These are phyloP conservation scores for Aureococcus anophagefferens DNA, from an alignment of 108 stramenopile genomes.

Conservation along the genomic window DNA sequence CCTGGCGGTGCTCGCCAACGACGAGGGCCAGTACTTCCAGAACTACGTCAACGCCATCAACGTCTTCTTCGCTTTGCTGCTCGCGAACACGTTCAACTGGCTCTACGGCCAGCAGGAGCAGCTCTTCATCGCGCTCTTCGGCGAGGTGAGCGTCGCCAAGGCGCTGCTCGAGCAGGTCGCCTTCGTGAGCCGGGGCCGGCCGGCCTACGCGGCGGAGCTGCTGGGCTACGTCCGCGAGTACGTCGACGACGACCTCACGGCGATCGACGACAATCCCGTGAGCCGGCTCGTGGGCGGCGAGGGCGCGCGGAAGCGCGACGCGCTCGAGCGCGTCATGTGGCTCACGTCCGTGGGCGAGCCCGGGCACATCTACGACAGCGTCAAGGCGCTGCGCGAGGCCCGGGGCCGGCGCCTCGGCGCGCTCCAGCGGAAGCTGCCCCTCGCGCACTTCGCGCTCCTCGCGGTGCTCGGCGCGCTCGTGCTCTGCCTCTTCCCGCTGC, in stretches of 20 bases:
- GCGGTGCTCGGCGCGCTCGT: slow-evolving; percentile 31
- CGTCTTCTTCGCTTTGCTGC: slow-evolving; percentile 44
- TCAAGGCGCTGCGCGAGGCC: slow-evolving; percentile 34
- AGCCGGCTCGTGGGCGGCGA: not conserved
- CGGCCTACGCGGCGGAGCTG: slow-evolving; percentile 18
- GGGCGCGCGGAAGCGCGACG: not conserved
- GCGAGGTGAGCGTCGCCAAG: slow-evolving; percentile 41
- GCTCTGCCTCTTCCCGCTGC: slow-evolving; percentile 32
- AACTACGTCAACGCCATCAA: slow-evolving; percentile 41
- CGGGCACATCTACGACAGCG: slow-evolving; percentile 35
- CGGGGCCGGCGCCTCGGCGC: slow-evolving; percentile 38
- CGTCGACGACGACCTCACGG: slow-evolving; percentile 32
- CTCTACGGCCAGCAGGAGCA: slow-evolving; percentile 43
- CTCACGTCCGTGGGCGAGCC: slow-evolving; percentile 46
- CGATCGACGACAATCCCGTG: not conserved
- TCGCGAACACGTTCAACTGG: slow-evolving; percentile 53
- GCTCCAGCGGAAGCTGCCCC: slow-evolving; percentile 39
- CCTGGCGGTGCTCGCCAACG: slow-evolving; percentile 34
- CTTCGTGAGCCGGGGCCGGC: slow-evolving; percentile 30
- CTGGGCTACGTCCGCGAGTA: slow-evolving; percentile 35
- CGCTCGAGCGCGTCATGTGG: slow-evolving; percentile 23
- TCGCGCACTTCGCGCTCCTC: slow-evolving; percentile 29
- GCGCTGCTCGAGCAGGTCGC: slow-evolving; percentile 41
- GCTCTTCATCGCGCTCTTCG: slow-evolving; percentile 41
- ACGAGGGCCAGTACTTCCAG: slow-evolving; percentile 46